phyloP scores from a whole-genome alignment of 805 yeast genomes.

The Yarrowia keelungensis region DNA sequence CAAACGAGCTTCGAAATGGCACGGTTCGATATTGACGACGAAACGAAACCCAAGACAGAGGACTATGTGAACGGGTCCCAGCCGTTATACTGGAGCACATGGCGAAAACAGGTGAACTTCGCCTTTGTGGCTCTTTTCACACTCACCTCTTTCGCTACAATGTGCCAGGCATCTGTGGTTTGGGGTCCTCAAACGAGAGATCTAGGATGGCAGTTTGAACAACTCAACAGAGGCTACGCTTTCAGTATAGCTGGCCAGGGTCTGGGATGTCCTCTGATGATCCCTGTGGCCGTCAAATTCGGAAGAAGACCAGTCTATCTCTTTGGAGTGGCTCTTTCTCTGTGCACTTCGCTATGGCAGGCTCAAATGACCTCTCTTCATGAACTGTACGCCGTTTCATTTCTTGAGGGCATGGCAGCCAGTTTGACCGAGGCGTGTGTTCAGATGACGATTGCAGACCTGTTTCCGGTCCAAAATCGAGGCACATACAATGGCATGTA shows the following conservation, averaged over 20 bases:
- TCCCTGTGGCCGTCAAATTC: constrained; percentile 40
- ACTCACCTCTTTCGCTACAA: constrained; percentile 33
- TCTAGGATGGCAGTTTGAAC: constrained; percentile 38
- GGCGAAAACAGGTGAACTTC: constrained; percentile 39
- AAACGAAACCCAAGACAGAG: neutral
- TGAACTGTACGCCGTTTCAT: constrained; percentile 37
- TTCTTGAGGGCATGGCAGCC: constrained; percentile 37
- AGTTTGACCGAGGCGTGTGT: constrained; percentile 41
- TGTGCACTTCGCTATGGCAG: constrained; percentile 36
- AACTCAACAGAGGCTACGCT: constrained; percentile 40
- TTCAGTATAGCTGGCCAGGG: constrained; percentile 40
- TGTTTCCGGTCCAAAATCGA: constrained; percentile 45
- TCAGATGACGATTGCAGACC: constrained; percentile 44
- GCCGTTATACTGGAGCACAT: constrained; percentile 39
- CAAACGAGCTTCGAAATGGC: constrained; percentile 1
- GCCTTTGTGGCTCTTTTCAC: constrained; percentile 34
- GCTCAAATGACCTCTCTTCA: constrained; percentile 39
- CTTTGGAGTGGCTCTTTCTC: constrained; percentile 14
- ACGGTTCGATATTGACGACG: neutral
- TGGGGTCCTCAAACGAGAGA: constrained; percentile 39
- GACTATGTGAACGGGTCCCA: neutral
- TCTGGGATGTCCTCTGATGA: constrained; percentile 40
- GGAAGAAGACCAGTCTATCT: constrained; percentile 41
- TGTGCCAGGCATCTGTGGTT: constrained; percentile 35
- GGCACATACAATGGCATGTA: constrained; percentile 45